Evolutionary conservation across 1,139 yeast species (phyloP).

Genomic region (Protomyces arabidopsidicola): DNA sequence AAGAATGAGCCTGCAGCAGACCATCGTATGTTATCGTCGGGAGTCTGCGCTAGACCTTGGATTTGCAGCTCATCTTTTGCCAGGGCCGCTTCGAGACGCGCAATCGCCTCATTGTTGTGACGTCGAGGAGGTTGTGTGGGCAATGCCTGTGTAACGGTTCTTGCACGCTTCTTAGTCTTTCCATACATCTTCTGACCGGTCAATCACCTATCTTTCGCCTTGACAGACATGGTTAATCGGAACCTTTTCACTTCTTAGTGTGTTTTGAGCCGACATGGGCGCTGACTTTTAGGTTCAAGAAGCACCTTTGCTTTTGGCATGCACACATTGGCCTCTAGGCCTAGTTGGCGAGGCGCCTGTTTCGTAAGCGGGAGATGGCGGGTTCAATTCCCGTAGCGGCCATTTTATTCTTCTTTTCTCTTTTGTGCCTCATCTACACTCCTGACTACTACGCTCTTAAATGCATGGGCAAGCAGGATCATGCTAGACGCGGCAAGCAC

Average conservation of each 20-base stretch:
- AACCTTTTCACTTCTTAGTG: too few species aligned
- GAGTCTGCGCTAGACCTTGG: background rate
- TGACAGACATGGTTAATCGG: too few species aligned
- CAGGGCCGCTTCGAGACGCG: background rate
- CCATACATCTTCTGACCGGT: background rate
- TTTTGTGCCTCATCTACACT: too few species aligned
- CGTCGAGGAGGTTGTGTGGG: background rate
- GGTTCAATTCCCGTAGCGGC: background rate
- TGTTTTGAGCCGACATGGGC: too few species aligned
- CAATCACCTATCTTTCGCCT: too few species aligned
- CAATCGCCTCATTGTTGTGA: background rate
- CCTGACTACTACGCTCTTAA: too few species aligned
- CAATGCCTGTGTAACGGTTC: background rate
- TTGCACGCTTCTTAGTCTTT: background rate
- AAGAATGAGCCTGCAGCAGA: background rate
- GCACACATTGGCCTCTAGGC: background rate
- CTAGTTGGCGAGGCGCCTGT: conserved; percentile 4
- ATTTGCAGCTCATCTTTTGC: background rate
- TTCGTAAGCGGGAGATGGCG: conserved; percentile 3
- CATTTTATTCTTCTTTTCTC: background rate
- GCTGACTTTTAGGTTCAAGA: background rate
- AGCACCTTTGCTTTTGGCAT: background rate
- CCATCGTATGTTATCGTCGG: background rate
- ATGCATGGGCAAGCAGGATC: too few species aligned
- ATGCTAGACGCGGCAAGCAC: too few species aligned